Percentiles rank a stretch among this genome's conserved stretches.
phyloP scores from a whole-genome alignment of 2,329 filamentous ascomycete species.

The Cercospora sp. region DNA sequence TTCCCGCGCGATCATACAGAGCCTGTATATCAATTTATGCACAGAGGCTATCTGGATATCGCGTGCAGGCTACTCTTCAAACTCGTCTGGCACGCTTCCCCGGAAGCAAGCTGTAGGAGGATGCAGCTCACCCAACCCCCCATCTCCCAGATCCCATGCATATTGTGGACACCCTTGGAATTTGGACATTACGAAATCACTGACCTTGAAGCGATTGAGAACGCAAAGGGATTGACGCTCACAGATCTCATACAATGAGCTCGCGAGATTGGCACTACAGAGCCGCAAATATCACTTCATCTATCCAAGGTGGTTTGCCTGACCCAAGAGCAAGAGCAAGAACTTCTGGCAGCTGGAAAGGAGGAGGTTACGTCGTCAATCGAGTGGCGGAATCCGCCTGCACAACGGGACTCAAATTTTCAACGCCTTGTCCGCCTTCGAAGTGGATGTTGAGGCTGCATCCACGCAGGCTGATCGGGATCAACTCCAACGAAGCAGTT shows the following conservation, averaged over 20 bases:
- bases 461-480: slow-evolving; percentile 28
- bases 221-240: neutral
- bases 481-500: slow-evolving; percentile 36
- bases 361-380: neutral
- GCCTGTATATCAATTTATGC: neutral
- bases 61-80: neutral
- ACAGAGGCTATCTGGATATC: neutral
- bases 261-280: neutral
- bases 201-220: neutral
- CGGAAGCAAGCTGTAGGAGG: neutral
- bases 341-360: neutral
- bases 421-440: neutral
- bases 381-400: neutral
- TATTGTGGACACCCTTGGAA: neutral
- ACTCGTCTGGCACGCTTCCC: neutral
- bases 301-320: neutral
- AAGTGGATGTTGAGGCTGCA: slow-evolving; percentile 22
- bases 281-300: neutral
- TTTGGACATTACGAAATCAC: neutral
- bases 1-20: neutral
- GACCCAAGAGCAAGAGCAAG: neutral
- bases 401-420: neutral
- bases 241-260: neutral
- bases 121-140: neutral
- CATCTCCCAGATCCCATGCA: neutral